Evolutionary conservation across 2,329 filamentous ascomycete genomes (phyloP), one percentile per base, ranked within the genome.

Genomic region (Aspergillus sp.): DNA sequence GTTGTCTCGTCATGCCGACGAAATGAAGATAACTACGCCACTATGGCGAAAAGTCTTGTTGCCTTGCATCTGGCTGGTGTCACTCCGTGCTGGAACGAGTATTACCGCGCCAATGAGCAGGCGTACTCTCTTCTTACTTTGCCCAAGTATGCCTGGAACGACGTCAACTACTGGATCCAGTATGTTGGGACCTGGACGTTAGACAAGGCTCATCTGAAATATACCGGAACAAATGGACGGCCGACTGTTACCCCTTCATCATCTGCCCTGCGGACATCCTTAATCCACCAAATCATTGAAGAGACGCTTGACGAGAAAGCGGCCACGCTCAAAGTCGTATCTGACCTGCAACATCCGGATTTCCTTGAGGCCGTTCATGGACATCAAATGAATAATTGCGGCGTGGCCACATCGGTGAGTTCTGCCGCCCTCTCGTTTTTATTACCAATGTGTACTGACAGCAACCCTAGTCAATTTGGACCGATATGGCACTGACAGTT

Each of bases 111-210:
- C 55, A 88, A 85, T 70, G 83, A 85, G 64, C 69, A 76, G 43
- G 79, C 81, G 1, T 80, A 86, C 45, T 78, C 81, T 43, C 76
- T 90, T n/a, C 74, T 89, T 12, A 77, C 83, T 22, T 75, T 91
- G 4, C 87, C 88, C 3, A 81, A 82, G 0, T 91, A 91, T 67
- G 80, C 80, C 1, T 91, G 87, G 70, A 86, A 91, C 67, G 78
- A 84, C 62, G 90, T 90, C 78, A 85, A 84, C 64, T 90, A 90
- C 74, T 89, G 87, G 87, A 80, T 89, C n/a, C 84, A 86, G 68
- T 89, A 89, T 71, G 79, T 81, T 61, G 87, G 89, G 60, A 86
- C 90, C 71, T 92, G 88, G 87, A 84, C 81, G 36, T 74, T 91
- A 45, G 85, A 82, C 60, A 92, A 92, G 78, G 87, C 47, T 15